Evolutionary conservation across 1,139 yeast genomes (phyloP), one percentile per base, ranked within the genome.

Genomic region (Taiozyma sp.): DNA sequence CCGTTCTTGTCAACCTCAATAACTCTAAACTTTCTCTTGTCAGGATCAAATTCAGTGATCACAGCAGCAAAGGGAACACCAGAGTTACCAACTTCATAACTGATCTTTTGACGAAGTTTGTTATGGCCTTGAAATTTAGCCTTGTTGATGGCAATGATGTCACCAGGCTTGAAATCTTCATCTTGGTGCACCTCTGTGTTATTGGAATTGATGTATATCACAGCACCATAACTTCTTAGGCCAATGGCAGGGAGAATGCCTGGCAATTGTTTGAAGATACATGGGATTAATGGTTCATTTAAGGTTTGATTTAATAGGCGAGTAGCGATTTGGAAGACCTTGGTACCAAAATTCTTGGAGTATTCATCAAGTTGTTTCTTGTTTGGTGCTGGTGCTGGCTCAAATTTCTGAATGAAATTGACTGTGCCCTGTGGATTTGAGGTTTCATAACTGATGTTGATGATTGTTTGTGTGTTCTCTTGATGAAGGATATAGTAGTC

Each of bases 91-190:
- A 80, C 76, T 16, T 76, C 79, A 22, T 63, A 55, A 3, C 65
- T 52, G 45, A 72, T 67, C 59, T 76, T 77, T 58, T 71, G 77
- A 53, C 75, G 79, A 42, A 81, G 62, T 49, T 83, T 78, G 63
- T 83, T 84, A 59, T 84, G 88, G 9, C 83, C 79, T 53, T 79
- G 81, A 68, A 91, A 90, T 54, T 77, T 78, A 10, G 90, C 96
- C 53, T 81, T 80, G 60, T 84, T 80, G 56, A 89, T 78, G 54
- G 89, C 85, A 46, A 89, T 69, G 19, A 93, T 74, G 65, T 93
- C 98, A 52, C 99, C 99, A 0, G 95, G 83, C 47, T 79, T 76
- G 51, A 89, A 79, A 45, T 82, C 88, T 50, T 83, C 93, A 34
- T 71, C 60, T 57, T 79, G 80, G 22, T 76, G 73, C 14, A 82